Evolutionary conservation across 2,329 filamentous ascomycete species (phyloP).

Genomic region (Aphanocladium album): DNA sequence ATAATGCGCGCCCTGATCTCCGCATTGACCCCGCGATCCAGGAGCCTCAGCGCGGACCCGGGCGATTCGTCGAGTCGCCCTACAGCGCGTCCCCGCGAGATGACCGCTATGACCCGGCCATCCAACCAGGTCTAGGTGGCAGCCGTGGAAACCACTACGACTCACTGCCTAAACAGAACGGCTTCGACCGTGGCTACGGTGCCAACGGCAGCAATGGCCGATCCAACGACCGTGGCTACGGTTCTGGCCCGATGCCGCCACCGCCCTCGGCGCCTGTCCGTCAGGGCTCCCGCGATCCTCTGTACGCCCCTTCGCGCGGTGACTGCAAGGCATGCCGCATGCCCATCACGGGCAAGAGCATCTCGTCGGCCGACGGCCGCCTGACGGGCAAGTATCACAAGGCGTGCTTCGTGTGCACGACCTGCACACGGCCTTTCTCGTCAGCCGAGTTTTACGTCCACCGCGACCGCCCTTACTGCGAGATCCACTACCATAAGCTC

Average conservation of each 20-base stretch:
- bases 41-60: constrained; percentile 20
- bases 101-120: constrained; percentile 19
- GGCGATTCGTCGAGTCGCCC: constrained; percentile 25
- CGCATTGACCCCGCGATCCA: constrained; percentile 30
- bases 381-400: constrained; percentile 94
- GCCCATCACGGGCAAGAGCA: constrained; percentile 80
- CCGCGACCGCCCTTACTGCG: constrained; percentile 82
- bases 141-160: not conserved
- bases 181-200: constrained; percentile 14
- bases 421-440: constrained; percentile 73
- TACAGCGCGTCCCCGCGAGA: constrained; percentile 22
- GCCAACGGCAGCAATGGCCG: not conserved
- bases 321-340: constrained; percentile 78
- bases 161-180: constrained; percentile 11
- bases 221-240: not conserved
- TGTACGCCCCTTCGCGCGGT: constrained; percentile 52
- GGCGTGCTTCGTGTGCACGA: constrained; percentile 85
- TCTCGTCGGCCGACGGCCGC: constrained; percentile 88
- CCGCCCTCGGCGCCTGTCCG: constrained; percentile 22
- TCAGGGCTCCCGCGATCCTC: constrained; percentile 35
- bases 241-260: constrained; percentile 4
- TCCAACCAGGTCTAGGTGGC: constrained; percentile 17
- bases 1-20: constrained; percentile 23
- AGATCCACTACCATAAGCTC: constrained; percentile 84
- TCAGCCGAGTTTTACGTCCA: constrained; percentile 92